Evolutionary conservation across 768 basidiomycete species (phyloP), one percentile per base, ranked within the genome.

Genomic region (Tylopilus subfusipes): DNA sequence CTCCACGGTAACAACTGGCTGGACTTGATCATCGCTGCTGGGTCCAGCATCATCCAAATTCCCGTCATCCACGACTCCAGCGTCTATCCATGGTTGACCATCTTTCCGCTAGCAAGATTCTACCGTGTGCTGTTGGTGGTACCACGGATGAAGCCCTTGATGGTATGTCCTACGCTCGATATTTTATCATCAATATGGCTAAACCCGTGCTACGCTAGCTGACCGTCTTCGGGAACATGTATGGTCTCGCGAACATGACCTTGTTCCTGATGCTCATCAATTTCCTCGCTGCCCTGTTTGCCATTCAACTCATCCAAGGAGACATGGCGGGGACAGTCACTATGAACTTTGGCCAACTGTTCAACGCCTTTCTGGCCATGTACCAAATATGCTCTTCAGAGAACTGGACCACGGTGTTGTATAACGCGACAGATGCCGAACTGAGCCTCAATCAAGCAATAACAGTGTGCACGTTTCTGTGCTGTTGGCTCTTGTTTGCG

Each of bases 331-430:
- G 73, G 16, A 74, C 73, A 42, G 58, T 70, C 14, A 69, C 76
- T 2, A 82, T 91, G 75, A 89, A 86, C 60, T 98, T 93, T 67
- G 84, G 86, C 8, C 82, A 92, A 63, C 72, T 93, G 10, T 95
- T 83, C 75, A 92, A 89, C 63, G 76, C 90, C 0, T 98, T 96
- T 67, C 71, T 97, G 22, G 90, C 83, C 0, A 78, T 94, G 62
- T 98, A 95, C 66, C 82, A 95, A 70, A 77, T 98, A 2, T 90
- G 93, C 71, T 92, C 93, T 0, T 91, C 91, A 0, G 96, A 98
- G 72, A 93, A 97, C 69, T 98, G 96, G 94, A 84, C 87, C n/a
- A 75, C 81, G 57, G 76, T 90, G 8, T 64, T 92, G 36, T 90
- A 91, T 61, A 71, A 67, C 9, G 78, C 85, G 6, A 79, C 85